phyloP scores from a whole-genome alignment of 1,284 basidiomycete genomes.

The Ustilago esculenta region DNA sequence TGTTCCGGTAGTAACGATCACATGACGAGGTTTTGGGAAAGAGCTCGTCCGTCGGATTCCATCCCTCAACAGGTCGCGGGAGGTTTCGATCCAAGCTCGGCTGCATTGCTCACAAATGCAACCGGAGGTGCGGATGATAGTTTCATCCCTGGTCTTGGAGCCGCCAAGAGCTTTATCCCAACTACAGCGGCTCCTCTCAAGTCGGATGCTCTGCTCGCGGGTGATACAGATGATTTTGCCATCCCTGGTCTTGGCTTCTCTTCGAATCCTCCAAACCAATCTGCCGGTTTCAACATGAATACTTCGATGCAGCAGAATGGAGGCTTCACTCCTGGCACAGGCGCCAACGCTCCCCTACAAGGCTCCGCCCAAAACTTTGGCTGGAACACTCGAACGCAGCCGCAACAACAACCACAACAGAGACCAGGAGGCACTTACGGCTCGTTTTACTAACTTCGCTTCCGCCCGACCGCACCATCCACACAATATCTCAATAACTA shows the following conservation, averaged over 20 bases:
- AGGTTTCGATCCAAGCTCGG: background rate
- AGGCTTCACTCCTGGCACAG: constrained; percentile 28
- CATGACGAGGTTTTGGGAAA: constrained; percentile 95
- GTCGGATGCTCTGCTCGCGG: background rate
- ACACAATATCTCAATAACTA: no score
- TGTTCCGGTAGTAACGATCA: constrained; percentile 94
- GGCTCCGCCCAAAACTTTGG: constrained; percentile 6
- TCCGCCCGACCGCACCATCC: background rate
- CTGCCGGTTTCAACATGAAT: no score
- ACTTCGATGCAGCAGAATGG: background rate
- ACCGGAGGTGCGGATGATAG: constrained; percentile 16
- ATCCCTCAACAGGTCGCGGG: background rate
- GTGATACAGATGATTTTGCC: constrained; percentile 13
- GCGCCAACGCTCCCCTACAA: constrained; percentile 18
- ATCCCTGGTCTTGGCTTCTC: constrained; percentile 29
- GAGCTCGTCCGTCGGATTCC: constrained; percentile 76
- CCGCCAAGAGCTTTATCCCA: constrained; percentile 18
- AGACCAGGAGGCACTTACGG: constrained; percentile 42
- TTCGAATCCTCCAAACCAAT: no score
- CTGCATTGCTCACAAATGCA: constrained; percentile 2
- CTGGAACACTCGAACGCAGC: constrained; percentile 8
- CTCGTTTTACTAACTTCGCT: constrained; percentile 22
- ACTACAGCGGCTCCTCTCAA: no score
- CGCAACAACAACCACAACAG: constrained; percentile 2
- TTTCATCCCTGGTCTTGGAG: constrained; percentile 36